Evolutionary conservation across 2,329 filamentous ascomycete genomes (phyloP).

Genomic region (Diplodia corticola): DNA sequence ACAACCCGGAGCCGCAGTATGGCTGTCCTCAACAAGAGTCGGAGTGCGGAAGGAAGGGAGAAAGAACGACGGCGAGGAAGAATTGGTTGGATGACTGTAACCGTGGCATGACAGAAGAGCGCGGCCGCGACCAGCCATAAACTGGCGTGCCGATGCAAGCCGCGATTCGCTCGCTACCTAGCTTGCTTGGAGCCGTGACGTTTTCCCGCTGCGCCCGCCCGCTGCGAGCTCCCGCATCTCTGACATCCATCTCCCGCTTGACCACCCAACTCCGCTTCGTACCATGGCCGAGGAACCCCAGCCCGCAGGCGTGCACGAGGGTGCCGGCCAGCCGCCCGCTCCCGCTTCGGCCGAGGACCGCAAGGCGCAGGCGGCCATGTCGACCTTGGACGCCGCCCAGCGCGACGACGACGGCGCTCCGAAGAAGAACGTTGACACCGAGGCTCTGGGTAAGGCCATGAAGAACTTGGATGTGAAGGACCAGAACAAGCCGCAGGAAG

Average conservation of each 20-base stretch:
- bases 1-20: not conserved
- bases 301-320: conserved; percentile 59
- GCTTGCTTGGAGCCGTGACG: not conserved
- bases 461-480: conserved; percentile 56
- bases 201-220: not conserved
- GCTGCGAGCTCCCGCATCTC: conserved; percentile 7
- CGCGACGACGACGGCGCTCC: conserved; percentile 49
- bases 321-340: conserved; percentile 52
- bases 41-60: not conserved
- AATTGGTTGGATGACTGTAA: conserved; percentile 18
- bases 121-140: not conserved
- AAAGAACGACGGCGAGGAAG: not conserved
- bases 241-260: conserved; percentile 12
- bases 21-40: not conserved
- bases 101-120: not conserved
- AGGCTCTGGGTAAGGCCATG: conserved; percentile 72
- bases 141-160: conserved; percentile 5
- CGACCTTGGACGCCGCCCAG: conserved; percentile 62
- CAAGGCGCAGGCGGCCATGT: conserved; percentile 73
- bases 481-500: conserved; percentile 50
- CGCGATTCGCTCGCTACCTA: not conserved
- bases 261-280: not conserved
- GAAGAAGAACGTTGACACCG: conserved; percentile 65
- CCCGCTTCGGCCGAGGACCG: conserved; percentile 66
- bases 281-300: conserved; percentile 63